Evolutionary conservation across 1,139 yeast genomes (phyloP), one percentile per base, ranked within the genome.

Genomic region (Eremothecium sinecaudum): DNA sequence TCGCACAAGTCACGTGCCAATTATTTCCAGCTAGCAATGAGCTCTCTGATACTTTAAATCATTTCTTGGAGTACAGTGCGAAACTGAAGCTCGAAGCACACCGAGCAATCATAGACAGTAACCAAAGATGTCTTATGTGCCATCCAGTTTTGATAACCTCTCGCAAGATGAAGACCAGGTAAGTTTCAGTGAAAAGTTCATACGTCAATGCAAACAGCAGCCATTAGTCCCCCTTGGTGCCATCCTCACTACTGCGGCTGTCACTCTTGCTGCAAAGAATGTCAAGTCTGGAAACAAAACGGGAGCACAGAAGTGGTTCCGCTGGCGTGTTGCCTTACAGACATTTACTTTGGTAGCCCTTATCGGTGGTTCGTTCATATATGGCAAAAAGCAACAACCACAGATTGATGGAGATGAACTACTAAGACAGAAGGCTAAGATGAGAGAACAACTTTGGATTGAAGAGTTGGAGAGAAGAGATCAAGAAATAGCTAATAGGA

Each of bases 381-480:
- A 70, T 56, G 82, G 76, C 11, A 54, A 48, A 5, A 45, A 56
- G 4, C 38, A 44, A 7, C 53, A 53, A 24, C 56, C 57, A 17
- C 64, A 69, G 50, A 66, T 71, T 50, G 53, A 75, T 13, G 68
- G 71, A 37, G 84, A 76, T 48, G 84, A 77, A 26, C 58, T 65
- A 43, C 65, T 75, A 52, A 66, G 75, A 43, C 82, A 69, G 57
- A 81, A 71, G 73, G 94, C 97, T 26, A 80, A 79, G 56, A 63
- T 73, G 51, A 75, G 97, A 64, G 95, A 86, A 53, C 67, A 66
- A 49, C 57, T 86, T 49, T 86, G 97, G 97, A 79, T 86, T 45
- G 86, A 82, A 53, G 97, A 86, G 56, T 68, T 86, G 55, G 90
- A 86, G 54, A 72, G 94, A 62, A 71, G 93, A 55, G 95, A 86